These are phyloP conservation scores for Tetratostichococcus sp. DNA, from an alignment of 139 green algal genomes.

Conservation along the genomic window DNA sequence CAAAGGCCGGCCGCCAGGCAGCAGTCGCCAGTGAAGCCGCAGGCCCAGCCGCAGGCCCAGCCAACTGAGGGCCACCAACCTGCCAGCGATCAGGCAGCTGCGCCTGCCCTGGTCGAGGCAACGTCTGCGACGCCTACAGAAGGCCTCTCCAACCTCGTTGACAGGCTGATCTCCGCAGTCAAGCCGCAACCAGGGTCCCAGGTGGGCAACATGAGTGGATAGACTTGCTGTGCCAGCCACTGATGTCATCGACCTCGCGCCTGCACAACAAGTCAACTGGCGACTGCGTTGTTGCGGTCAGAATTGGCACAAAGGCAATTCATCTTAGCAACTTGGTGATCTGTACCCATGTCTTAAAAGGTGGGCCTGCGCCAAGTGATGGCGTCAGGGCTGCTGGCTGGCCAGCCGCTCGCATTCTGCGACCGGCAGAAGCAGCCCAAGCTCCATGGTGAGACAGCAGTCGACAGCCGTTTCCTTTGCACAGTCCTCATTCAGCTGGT, in stretches of 20 bases:
- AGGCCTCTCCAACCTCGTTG: not conserved
- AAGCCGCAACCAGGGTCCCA: not conserved
- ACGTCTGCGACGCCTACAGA: not conserved
- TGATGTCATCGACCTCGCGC: too few species aligned
- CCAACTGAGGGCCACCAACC: too few species aligned
- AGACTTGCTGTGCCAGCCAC: too few species aligned
- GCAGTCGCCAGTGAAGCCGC: too few species aligned
- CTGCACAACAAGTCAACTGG: too few species aligned
- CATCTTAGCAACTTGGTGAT: too few species aligned
- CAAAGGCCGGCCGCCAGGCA: not conserved
- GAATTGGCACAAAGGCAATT: too few species aligned
- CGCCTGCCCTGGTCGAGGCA: not conserved
- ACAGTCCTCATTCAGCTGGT: not conserved
- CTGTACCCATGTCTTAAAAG: not conserved
- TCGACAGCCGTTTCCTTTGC: not conserved
- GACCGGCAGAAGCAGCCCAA: not conserved
- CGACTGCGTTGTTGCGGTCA: too few species aligned
- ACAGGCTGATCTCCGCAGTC: not conserved
- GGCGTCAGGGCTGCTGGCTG: slow-evolving; percentile 27
- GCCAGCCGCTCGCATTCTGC: slow-evolving; percentile 33
- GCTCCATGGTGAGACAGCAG: not conserved
- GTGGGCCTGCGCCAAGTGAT: slow-evolving; percentile 35
- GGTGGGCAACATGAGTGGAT: not conserved
- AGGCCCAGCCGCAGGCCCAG: not conserved
- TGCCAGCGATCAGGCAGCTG: too few species aligned